Conservation (phyloP, 257 asterid species). For the Fraxinus cuspidata region DNA sequence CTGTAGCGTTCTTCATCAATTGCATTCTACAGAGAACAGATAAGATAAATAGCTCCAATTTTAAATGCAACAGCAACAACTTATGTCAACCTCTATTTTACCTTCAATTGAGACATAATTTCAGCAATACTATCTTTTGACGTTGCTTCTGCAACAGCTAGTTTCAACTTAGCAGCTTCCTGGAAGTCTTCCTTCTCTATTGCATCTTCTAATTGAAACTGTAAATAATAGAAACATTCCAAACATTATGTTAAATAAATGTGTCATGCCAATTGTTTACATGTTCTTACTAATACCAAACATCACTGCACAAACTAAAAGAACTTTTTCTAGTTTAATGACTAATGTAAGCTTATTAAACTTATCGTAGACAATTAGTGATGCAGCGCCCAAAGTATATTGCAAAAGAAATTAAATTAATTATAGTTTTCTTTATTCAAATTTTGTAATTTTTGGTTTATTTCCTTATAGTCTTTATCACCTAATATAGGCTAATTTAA, state of each 20-base stretch:
- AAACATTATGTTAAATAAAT: background rate
- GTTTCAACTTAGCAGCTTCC: conserved; percentile 81
- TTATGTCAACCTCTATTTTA: conserved; percentile 29
- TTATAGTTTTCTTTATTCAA: background rate
- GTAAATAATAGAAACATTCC: conserved; percentile 29
- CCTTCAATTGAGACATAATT: conserved; percentile 79
- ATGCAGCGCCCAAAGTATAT: background rate
- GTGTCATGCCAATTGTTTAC: background rate
- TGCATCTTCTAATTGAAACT: conserved; percentile 95
- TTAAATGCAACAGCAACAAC: conserved; percentile 15
- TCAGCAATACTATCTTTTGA: conserved; percentile 73
- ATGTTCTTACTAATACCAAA: conserved; percentile 10
- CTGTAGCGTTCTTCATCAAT: conserved; percentile 79
- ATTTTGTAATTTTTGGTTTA: too few relatives aligned
- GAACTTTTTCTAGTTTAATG: background rate
- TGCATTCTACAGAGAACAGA: conserved; percentile 51
- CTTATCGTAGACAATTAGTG: background rate
- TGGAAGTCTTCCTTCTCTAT: conserved; percentile 81
- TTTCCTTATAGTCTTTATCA: too few relatives aligned
- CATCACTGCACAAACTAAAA: conserved; percentile 7
- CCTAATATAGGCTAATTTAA: too few relatives aligned
- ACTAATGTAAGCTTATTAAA: background rate
- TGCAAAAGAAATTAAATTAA: background rate
- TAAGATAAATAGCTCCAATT: conserved; percentile 19
- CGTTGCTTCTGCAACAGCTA: conserved; percentile 67